Conservation (phyloP, 2,329 filamentous ascomycete genomes). For the Bipolaris bicolor region DNA sequence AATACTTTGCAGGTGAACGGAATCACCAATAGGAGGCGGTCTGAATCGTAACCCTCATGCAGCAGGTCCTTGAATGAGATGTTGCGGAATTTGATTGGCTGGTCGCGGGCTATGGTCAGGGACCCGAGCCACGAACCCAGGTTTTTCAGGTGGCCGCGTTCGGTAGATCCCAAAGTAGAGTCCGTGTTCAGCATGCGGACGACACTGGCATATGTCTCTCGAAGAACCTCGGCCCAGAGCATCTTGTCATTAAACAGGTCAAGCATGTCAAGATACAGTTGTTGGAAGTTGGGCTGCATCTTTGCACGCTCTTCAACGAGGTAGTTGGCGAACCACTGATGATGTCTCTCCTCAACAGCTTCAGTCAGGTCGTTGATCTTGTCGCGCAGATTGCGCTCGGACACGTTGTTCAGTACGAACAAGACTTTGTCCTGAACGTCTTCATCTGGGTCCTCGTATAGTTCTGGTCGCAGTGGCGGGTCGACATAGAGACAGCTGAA, state of each 20-base stretch:
- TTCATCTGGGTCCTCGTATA: conserved; percentile 82
- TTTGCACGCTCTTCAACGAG: conserved; percentile 96
- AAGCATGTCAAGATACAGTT: conserved; percentile 88
- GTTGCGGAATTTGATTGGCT: conserved; percentile 94
- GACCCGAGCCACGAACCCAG: conserved; percentile 92
- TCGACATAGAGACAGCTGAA: conserved; percentile 83
- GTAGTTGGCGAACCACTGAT: conserved; percentile 96
- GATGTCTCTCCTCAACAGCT: conserved; percentile 78
- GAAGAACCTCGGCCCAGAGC: conserved; percentile 86
- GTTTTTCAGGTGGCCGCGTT: conserved; percentile 89
- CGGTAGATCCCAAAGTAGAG: conserved; percentile 80
- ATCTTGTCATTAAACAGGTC: conserved; percentile 78
- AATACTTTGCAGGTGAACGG: conserved; percentile 98
- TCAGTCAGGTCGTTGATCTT: conserved; percentile 84
- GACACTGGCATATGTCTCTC: conserved; percentile 89
- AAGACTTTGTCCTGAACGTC: conserved; percentile 91
- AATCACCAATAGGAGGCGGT: conserved; percentile 88
- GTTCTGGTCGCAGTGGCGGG: conserved; percentile 64
- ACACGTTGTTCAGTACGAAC: conserved; percentile 96
- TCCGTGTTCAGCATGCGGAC: conserved; percentile 90
- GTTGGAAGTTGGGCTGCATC: conserved; percentile 95
- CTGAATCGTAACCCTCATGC: conserved; percentile 90
- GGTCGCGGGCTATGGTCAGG: conserved; percentile 88
- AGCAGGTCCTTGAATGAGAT: conserved; percentile 96
- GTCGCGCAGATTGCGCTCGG: conserved; percentile 81